Evolutionary conservation across 345 rosid species (phyloP), one percentile per base, ranked within the genome.

Genomic region (Brassica incana): DNA sequence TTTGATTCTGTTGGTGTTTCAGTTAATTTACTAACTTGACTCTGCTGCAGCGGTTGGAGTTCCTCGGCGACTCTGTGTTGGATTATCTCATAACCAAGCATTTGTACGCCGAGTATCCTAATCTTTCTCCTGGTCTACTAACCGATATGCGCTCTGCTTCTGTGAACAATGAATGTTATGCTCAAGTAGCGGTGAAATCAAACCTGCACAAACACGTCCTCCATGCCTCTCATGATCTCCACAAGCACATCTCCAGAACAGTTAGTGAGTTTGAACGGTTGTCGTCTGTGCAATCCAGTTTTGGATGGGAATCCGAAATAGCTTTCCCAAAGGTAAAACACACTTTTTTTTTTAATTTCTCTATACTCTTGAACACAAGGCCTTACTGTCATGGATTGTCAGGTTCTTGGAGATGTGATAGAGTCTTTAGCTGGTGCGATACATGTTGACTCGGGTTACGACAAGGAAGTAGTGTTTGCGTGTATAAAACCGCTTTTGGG

Each of bases 361-460:
- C 25, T 68, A 6, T 25, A 10, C 65, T 5, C 54, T 8, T 60
- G 58, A 7, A 7, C 18, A 16, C 16, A 74, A 27, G 43, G 7
- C 18, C 52, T 32, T 52, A 15, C 20, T 36, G 23, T 69, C 36
- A 36, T 45, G 4, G 15, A 25, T n/a, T 15, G 2, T 60, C 81
- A 95, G 99, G 97, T 88, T 20, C 93, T 95, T 11, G 99, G 95
- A 75, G 98, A 95, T 78, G 81, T 95, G 2, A 86, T 95, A 0
- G 98, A 95, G 78, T 91, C 99, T 2, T 71, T 95, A 40, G 97
- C 93, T 0, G 99, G 99, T 5, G 99, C 99, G 2, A 93, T 95
- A 63, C 69, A 84, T 18, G 90, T 93, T 23, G 99, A 95, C 81
- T 93, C 98, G 0, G 93, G 90, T 32, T 87, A 84, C 85, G 40